Evolutionary conservation across 2,329 filamentous ascomycete species (phyloP).

Genomic region (Apiospora koreana): DNA sequence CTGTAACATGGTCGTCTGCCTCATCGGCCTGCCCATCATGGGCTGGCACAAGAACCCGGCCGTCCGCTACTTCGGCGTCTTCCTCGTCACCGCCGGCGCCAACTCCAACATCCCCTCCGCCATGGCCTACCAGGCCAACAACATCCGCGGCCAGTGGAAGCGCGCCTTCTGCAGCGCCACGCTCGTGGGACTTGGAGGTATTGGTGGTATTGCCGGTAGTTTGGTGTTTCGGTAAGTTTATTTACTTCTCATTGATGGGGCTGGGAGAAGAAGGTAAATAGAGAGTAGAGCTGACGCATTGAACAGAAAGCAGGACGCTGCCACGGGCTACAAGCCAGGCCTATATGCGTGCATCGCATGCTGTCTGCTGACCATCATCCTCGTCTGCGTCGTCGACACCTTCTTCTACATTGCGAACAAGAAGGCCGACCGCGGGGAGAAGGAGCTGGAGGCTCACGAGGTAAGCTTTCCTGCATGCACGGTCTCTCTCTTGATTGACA

Average conservation of each 20-base stretch:
- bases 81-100: slow-evolving; percentile 73
- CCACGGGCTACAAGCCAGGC: slow-evolving; percentile 52
- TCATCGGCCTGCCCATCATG: slow-evolving; percentile 73
- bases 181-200: slow-evolving; percentile 71
- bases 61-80: slow-evolving; percentile 73
- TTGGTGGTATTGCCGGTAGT: slow-evolving; percentile 75
- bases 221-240: slow-evolving; percentile 72
- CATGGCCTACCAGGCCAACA: slow-evolving; percentile 83
- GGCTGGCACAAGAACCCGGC: slow-evolving; percentile 60
- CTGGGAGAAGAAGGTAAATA: no score
- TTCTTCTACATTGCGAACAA: slow-evolving; percentile 46
- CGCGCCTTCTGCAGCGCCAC: slow-evolving; percentile 76
- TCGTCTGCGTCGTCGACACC: slow-evolving; percentile 44
- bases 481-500: slow-evolving; percentile 11
- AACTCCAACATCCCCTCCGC: slow-evolving; percentile 76
- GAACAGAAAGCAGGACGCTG: slow-evolving; percentile 50
- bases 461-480: slow-evolving; percentile 35
- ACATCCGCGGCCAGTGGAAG: slow-evolving; percentile 85
- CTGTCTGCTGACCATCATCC: slow-evolving; percentile 44
- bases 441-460: slow-evolving; percentile 50
- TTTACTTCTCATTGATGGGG: no score
- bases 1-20: slow-evolving; percentile 64
- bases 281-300: no score
- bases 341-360: slow-evolving; percentile 57
- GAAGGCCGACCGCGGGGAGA: slow-evolving; percentile 55